phyloP scores from a whole-genome alignment of 2,329 filamentous ascomycete species.

The Pseudogymnoascus sp. region DNA sequence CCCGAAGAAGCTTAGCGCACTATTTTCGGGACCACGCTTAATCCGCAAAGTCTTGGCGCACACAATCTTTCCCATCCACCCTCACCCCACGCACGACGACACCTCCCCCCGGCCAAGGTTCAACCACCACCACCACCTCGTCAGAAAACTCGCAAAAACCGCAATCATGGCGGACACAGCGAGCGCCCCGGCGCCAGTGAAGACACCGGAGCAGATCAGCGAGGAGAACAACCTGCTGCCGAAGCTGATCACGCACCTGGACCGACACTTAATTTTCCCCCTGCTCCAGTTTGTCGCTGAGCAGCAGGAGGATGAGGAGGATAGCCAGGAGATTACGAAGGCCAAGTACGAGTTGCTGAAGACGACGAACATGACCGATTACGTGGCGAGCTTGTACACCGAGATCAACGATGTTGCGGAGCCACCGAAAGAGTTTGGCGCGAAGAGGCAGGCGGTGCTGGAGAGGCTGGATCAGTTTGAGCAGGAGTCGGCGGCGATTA shows the following conservation, averaged over 20 bases:
- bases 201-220: constrained; percentile 41
- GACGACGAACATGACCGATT: constrained; percentile 98
- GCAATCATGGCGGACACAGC: constrained; percentile 43
- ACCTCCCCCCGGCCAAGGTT: neutral
- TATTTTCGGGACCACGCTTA: constrained; percentile 3
- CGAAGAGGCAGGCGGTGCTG: constrained; percentile 84
- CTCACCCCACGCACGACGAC: constrained; percentile 12
- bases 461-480: constrained; percentile 74
- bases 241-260: constrained; percentile 83
- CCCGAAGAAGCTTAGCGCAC: neutral
- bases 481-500: constrained; percentile 82
- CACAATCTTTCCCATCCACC: constrained; percentile 17
- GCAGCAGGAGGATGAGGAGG: constrained; percentile 61
- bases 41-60: constrained; percentile 11
- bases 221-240: constrained; percentile 58
- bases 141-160: constrained; percentile 13
- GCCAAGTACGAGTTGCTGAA: constrained; percentile 92
- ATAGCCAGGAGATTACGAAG: constrained; percentile 64
- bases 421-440: constrained; percentile 74
- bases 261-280: constrained; percentile 93
- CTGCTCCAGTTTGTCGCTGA: constrained; percentile 85
- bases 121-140: neutral
- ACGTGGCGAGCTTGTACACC: constrained; percentile 84
- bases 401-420: constrained; percentile 76
- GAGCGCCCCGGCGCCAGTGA: constrained; percentile 28